These are phyloP conservation scores for Fusarium sp. DNA, from an alignment of 2,329 filamentous ascomycete species.

Conservation along the genomic window DNA sequence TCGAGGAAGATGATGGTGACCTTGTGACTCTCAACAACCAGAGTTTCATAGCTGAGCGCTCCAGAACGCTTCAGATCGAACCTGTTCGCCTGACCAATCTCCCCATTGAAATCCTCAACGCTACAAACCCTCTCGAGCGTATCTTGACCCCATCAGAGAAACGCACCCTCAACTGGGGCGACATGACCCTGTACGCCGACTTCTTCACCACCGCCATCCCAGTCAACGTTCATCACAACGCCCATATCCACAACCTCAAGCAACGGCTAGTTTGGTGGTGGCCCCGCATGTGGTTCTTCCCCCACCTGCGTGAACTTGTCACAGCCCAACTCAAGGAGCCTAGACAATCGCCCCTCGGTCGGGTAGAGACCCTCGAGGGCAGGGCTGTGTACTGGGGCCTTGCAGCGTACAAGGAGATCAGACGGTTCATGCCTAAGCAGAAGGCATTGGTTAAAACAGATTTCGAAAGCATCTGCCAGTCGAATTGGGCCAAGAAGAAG, in stretches of 20 bases:
- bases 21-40: constrained; percentile 39
- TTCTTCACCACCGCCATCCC: constrained; percentile 42
- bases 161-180: constrained; percentile 34
- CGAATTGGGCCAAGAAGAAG: constrained; percentile 27
- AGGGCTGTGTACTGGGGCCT: constrained; percentile 35
- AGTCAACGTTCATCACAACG: constrained; percentile 44
- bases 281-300: constrained; percentile 45
- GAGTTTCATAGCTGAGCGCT: constrained; percentile 18
- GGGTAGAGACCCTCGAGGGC: constrained; percentile 4
- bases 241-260: constrained; percentile 36
- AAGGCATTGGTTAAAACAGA: constrained; percentile 1
- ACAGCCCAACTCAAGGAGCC: constrained; percentile 23
- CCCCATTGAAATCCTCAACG: constrained; percentile 32
- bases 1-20: constrained; percentile 41
- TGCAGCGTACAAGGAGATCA: constrained; percentile 28
- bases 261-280: constrained; percentile 36
- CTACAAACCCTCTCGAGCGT: constrained; percentile 19
- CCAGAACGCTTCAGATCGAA: constrained; percentile 31
- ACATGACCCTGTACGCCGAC: constrained; percentile 43
- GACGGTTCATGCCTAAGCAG: constrained; percentile 16
- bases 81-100: constrained; percentile 33
- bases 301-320: constrained; percentile 32
- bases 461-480: constrained; percentile 19
- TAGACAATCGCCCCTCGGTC: constrained; percentile 17
- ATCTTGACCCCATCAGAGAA: not conserved